Base-by-base conservation (phyloP, 352 stramenopile species). In the Aphanomyces cochlioides region DNA sequence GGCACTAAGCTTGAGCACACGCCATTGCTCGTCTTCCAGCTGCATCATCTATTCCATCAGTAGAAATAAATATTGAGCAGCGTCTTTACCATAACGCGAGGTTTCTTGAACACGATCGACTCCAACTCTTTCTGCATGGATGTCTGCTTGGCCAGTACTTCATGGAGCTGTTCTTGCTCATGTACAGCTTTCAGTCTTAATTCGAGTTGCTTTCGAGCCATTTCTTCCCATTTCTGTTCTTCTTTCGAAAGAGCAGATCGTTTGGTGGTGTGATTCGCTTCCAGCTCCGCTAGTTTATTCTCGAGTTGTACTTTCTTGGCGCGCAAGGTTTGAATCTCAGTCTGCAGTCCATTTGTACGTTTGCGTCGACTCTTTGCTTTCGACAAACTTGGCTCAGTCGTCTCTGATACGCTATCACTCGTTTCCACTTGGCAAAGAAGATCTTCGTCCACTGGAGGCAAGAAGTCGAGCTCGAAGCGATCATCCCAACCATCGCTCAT, bases 101-200 rank as follows among this genome's bases (percentile, higher is more conserved):
- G 59, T 56, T 54, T 48, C 59, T 67, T 67, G 41, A 41, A 36
- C 59, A 67, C 7, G 39, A 56, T 67, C n/a, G 7, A 8, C 21
- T 67, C 40, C 19, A 67, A 37, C 34, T 54, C 41, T 15, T 56
- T 3, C 10, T n/a, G 28, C 7, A 56, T 21, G 21, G 47, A 12
- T 21, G 38, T 28, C n/a, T 67, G 59, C 19, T 67, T 40, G 19
- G 39, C 43, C 17, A 67, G 17, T 10, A 7, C 19, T 5, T 17
- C 39, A 19, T 45, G 59, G 4, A 67, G 59, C n/a, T 56, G 15
- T 17, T 67, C 59, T 21, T 67, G 54, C 17, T 67, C 59, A 5
- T 40, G 39, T 45, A 56, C 10, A n/a, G 43, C 59, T 45, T 67
- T 67, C 36, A 67, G 19, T 45, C 43, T 67, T 7, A 56, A 45